Conservation (phyloP, 306 rosid species). For the Gynostemma pentaphyllum region DNA sequence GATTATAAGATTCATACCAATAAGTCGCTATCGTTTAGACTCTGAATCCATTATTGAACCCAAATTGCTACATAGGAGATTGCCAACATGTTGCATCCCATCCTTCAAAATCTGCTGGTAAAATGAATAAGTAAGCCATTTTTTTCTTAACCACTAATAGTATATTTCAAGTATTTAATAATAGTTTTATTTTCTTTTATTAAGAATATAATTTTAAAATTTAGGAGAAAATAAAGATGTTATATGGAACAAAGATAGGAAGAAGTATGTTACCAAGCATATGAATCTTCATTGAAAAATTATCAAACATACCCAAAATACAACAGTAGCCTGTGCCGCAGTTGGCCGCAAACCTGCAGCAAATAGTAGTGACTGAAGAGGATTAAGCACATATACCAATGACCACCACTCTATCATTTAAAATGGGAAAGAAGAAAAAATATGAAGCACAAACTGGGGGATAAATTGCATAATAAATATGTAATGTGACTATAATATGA, state of each 20-base stretch:
- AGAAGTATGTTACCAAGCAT: background rate
- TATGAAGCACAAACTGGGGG: too few species aligned
- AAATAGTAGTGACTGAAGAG: slow-evolving; percentile 82
- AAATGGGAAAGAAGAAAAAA: background rate
- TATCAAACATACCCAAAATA: slow-evolving; percentile 69
- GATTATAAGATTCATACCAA: too few species aligned
- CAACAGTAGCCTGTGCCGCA: slow-evolving; percentile 87
- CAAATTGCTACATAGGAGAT: slow-evolving; percentile 69
- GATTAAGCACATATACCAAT: slow-evolving; percentile 33
- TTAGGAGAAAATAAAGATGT: background rate
- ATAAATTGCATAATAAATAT: too few species aligned
- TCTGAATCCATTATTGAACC: slow-evolving; percentile 97
- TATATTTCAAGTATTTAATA: too few species aligned
- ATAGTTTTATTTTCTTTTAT: background rate
- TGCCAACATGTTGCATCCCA: slow-evolving; percentile 91
- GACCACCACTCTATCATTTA: slow-evolving; percentile 9
- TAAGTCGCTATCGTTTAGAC: slow-evolving; percentile 75
- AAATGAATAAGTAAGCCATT: too few species aligned
- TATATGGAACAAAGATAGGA: background rate
- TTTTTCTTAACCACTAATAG: too few species aligned
- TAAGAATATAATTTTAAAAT: slow-evolving; percentile 6
- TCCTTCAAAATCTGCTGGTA: slow-evolving; percentile 58
- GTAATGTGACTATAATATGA: too few species aligned
- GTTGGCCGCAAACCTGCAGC: slow-evolving; percentile 97
- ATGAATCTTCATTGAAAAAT: slow-evolving; percentile 7